Conservation (phyloP, 352 stramenopile species). For the Ophiocytium majus region DNA sequence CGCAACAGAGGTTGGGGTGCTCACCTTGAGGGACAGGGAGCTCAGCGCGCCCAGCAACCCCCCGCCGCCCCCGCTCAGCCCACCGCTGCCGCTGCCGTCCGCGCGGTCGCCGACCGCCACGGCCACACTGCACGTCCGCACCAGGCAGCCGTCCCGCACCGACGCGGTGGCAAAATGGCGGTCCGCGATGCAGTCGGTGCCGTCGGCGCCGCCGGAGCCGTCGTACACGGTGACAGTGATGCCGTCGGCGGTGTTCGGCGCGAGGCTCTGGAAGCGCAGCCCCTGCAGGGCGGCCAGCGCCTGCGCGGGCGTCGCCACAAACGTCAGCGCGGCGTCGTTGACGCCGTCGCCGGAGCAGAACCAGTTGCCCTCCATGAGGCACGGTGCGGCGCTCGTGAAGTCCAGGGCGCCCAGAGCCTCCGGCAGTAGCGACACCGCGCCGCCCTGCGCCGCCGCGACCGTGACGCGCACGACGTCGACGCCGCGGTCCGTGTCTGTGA, state of each 20-base stretch:
- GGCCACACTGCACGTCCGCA: not conserved
- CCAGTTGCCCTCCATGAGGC: not conserved
- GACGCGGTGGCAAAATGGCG: not conserved
- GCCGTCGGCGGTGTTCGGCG: not conserved
- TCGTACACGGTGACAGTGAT: constrained; percentile 16
- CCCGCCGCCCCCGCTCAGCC: not conserved
- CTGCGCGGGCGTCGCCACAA: not conserved
- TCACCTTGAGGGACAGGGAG: not conserved
- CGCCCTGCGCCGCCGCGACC: not conserved
- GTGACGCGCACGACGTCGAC: not conserved
- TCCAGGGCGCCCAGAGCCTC: not conserved
- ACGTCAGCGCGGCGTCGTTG: constrained; percentile 2
- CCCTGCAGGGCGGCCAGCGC: not conserved
- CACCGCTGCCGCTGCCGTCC: not conserved
- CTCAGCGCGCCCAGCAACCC: not conserved
- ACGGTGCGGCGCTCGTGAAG: not conserved
- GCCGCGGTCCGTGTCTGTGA: not conserved
- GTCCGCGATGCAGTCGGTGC: constrained; percentile 10
- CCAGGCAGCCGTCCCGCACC: not conserved
- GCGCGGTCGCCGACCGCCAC: not conserved
- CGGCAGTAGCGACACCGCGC: constrained; percentile 2
- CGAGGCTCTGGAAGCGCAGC: constrained; percentile 5
- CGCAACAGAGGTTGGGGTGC: too few relatives aligned
- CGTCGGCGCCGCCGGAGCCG: not conserved
- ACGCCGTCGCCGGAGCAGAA: not conserved